These are phyloP conservation scores for Myxozyma neotropica DNA, from an alignment of 805 yeast genomes.

Conservation along the genomic window DNA sequence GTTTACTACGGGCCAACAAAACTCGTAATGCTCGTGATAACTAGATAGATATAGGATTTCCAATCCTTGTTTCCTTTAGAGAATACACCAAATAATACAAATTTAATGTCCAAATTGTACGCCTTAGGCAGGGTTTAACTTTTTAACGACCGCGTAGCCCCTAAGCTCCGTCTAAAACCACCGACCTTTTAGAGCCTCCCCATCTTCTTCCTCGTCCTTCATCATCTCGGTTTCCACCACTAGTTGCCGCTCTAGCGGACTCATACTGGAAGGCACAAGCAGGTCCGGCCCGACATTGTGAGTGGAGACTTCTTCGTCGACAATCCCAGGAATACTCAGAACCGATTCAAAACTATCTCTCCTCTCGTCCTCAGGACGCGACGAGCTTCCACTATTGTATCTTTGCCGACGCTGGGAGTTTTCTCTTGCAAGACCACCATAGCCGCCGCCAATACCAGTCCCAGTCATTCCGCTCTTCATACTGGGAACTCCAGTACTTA, in stretches of 20 bases:
- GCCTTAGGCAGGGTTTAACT: too few relatives aligned
- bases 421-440: constrained; percentile 1
- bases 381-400: constrained; percentile 5
- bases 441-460: constrained; percentile 2
- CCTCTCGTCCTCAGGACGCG: constrained; percentile 1
- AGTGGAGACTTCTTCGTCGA: too few relatives aligned
- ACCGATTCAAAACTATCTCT: constrained; percentile 3
- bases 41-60: too few relatives aligned
- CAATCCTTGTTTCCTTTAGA: too few relatives aligned
- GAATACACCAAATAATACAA: too few relatives aligned
- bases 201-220: constrained; percentile 5
- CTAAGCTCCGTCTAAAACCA: background rate
- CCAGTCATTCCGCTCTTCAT: constrained; percentile 26
- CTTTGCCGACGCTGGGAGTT: constrained; percentile 6
- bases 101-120: too few relatives aligned
- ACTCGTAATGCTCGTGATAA: too few relatives aligned
- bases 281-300: background rate
- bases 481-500: constrained; percentile 31
- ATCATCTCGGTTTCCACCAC: constrained; percentile 14
- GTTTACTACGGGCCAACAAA: too few relatives aligned
- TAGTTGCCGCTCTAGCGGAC: constrained; percentile 18
- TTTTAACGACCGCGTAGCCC: too few relatives aligned
- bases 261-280: constrained; percentile 6
- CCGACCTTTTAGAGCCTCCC: background rate
- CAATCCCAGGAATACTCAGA: background rate